Conservation (phyloP, 1,284 basidiomycete species). For the Sanghuangporus weigelae region DNA sequence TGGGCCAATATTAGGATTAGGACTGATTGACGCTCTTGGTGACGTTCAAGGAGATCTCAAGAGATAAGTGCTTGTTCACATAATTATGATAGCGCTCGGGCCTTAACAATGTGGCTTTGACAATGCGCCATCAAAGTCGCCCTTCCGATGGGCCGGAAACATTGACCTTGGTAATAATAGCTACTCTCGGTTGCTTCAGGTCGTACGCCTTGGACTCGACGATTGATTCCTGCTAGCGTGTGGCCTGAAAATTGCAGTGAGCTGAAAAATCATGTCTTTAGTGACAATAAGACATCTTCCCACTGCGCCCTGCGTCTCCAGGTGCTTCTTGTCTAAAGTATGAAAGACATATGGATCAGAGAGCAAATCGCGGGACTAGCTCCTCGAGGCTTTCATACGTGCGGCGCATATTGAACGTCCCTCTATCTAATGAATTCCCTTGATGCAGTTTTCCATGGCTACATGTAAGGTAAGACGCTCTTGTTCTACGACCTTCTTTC, state of each 20-base stretch:
- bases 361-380: too few relatives aligned
- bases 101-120: background rate
- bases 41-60: background rate
- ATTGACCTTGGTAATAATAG: background rate
- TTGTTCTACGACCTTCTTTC: background rate
- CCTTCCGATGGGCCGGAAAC: background rate
- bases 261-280: background rate
- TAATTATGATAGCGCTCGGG: background rate
- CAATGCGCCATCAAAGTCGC: background rate
- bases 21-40: background rate
- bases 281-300: background rate
- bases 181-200: background rate
- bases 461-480: background rate
- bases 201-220: background rate
- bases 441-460: background rate
- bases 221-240: background rate
- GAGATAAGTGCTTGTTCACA: background rate
- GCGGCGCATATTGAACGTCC: too few relatives aligned
- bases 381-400: too few relatives aligned
- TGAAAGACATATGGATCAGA: background rate
- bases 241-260: too few relatives aligned
- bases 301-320: background rate
- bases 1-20: background rate
- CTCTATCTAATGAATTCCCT: too few relatives aligned
- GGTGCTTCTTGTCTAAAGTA: background rate